Base-by-base conservation (phyloP, 768 basidiomycete genomes). In the Podaxis sp. region DNA sequence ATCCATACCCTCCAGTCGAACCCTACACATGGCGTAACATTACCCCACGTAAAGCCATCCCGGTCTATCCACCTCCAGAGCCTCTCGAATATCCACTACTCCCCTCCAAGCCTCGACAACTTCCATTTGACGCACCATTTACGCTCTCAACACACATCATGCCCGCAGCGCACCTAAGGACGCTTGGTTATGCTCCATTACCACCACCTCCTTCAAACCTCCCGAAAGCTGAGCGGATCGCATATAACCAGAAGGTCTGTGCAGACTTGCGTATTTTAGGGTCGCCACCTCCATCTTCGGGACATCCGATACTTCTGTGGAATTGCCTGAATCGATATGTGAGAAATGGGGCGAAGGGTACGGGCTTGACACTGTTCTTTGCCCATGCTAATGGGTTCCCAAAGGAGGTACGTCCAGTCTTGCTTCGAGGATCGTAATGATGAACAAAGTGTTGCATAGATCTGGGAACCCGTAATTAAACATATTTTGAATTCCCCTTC, bases 381-480 rank as follows among this genome's bases (percentile, higher is more conserved):
- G 84, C 85, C 3, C 95, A 96, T 71, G 93, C 92, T 2, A 96
- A 93, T 73, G 94, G 95, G 1, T 89, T 96, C 67, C 85, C 84
- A 52, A 96, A 95, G 72, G 93, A 96, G 86, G 91, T 87, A 58
- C 53, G 84, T 28, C 30, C 22, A 11, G 38, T 24, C 26, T n/a
- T 26, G 10, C 4, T 41, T 55, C 44, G 20, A 15, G 8, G 28
- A 17, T 7, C 10, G 46, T 40, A 8, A 41, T 50, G 24, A 26
- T 51, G 52, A 24, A 53, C 33, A 33, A 33, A 33, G 8, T 33
- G 12, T 51, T 58, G 51, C 50, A 24, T 67, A 96, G 93, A 90
- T 84, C 8, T 96, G 90, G 88, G 92, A 96, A 70, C 86, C 91
- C 0, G 80, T 82, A 17, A 64, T 96, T 1, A 72, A 71, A 1